Base-by-base conservation (phyloP, 164 flowering plant species). In the Aristolochia contorta region DNA sequence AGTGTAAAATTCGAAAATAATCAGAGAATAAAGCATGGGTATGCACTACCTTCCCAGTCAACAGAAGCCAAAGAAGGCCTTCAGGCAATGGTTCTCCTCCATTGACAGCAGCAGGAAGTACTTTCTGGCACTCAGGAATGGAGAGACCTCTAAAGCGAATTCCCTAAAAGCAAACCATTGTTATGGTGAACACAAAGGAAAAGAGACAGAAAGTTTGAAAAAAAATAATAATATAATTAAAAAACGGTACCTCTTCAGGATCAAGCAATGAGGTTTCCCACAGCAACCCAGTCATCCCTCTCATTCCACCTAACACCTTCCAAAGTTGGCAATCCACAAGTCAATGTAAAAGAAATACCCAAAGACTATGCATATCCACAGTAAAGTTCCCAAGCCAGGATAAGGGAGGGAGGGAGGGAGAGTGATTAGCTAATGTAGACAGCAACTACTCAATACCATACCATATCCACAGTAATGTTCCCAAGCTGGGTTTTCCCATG, bases 211-310 rank as follows among this genome's bases (percentile, higher is more conserved):
- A 37, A 37, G 7, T 3, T 0, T 10, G 6, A 8, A 20, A 52
- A 21, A 21, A n/a, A 9, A 22, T 0, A n/a, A 8, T 19, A 4
- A 50, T 18, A 50, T 12, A 22, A 18, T n/a, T 18, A 54, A 57
- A 14, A 32, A 62, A 47, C n/a, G 18, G 54, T 63, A 74, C 77
- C 74, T 74, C 77, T 25, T 93, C 95, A 22, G 97, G 86, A 69
- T 93, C 97, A 74, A 93, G 97, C 57, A 87, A 77, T 43, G 99
- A 93, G 49, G 96, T 84, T 72, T 90, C 96, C 97, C 97, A 93
- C 15, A 93, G 77, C 60, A 93, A 63, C 43, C 96, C 96, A 47
- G 86, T 84, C 96, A 93, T 90, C 77, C 99, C 99, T 72, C 99
- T 85, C 99, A 93, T 93, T 30, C 99, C 97, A 65, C 99, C 97